Conservation (phyloP, 129 eudicot genomes). For the Arctium minus region DNA sequence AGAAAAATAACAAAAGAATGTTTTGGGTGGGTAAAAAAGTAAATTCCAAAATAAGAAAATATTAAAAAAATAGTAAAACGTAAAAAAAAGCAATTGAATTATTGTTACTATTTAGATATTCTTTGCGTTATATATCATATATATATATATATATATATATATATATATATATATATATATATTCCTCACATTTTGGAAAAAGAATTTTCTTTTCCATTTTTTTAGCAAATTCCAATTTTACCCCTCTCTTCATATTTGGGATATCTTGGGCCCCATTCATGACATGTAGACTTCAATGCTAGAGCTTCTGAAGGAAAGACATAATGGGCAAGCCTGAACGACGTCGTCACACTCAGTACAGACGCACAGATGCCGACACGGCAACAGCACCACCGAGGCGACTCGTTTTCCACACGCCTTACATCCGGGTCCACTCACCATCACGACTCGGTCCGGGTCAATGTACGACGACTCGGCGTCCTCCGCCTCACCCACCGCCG, state of each 20-base stretch:
- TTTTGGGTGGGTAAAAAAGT: conserved; percentile 22
- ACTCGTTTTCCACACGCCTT: conserved; percentile 59
- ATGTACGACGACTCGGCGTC: conserved; percentile 70
- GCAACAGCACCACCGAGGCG: conserved; percentile 72
- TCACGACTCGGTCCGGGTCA: conserved; percentile 64
- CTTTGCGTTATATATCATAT: conserved; percentile 2
- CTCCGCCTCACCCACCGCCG: conserved; percentile 45
- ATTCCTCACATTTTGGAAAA: conserved; percentile 7
- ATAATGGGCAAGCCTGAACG: conserved; percentile 62
- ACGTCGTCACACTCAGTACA: conserved; percentile 66
- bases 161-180: background rate
- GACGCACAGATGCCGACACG: conserved; percentile 74
- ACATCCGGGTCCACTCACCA: conserved; percentile 54
- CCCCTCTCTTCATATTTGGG: conserved; percentile 18
- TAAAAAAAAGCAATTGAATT: conserved; percentile 3
- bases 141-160: background rate
- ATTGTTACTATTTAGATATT: conserved; percentile 12
- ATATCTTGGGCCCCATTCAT: conserved; percentile 6
- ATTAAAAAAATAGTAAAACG: background rate
- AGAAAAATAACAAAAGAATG: background rate
- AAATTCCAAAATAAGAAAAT: conserved; percentile 14
- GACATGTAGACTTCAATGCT: conserved; percentile 61
- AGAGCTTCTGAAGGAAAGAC: conserved; percentile 53
- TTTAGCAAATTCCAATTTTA: conserved; percentile 2
- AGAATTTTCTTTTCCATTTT: background rate